phyloP scores from a whole-genome alignment of 345 rosid genomes.

The Mallotus nudiflorus region DNA sequence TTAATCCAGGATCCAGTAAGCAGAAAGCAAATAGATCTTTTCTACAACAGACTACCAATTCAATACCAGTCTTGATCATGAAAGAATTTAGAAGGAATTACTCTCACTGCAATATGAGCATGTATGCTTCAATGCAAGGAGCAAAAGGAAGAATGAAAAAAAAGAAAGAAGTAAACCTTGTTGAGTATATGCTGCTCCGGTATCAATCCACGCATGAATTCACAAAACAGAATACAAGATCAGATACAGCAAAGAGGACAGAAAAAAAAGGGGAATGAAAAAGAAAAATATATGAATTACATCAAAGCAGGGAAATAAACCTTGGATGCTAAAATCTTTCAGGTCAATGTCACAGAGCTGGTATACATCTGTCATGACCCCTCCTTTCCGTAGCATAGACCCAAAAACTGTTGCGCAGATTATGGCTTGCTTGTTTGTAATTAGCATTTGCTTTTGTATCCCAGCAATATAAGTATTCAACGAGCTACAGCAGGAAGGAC shows the following conservation, averaged over 20 bases:
- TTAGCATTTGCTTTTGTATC: conserved; percentile 88
- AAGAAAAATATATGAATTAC: neutral
- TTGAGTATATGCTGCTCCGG: conserved; percentile 68
- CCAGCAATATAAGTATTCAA: conserved; percentile 74
- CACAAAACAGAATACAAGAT: conserved; percentile 30
- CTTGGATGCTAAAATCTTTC: conserved; percentile 95
- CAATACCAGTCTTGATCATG: neutral
- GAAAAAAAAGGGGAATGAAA: conserved; percentile 7
- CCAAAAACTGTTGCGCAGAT: conserved; percentile 86
- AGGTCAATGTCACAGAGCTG: conserved; percentile 95
- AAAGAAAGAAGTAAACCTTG: conserved; percentile 54
- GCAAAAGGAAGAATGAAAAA: neutral
- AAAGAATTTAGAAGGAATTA: neutral
- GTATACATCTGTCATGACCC: conserved; percentile 84
- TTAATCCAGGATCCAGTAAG: neutral
- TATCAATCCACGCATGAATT: conserved; percentile 21
- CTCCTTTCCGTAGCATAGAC: conserved; percentile 73
- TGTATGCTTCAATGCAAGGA: neutral
- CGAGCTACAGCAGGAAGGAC: conserved; percentile 94
- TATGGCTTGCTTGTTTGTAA: conserved; percentile 94
- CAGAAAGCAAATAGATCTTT: neutral
- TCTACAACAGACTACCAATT: neutral
- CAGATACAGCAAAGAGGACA: conserved; percentile 25
- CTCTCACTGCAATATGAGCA: neutral
- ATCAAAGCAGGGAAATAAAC: conserved; percentile 31